Evolutionary conservation across 257 asterid species (phyloP).

Genomic region (Penstemon eatonii): DNA sequence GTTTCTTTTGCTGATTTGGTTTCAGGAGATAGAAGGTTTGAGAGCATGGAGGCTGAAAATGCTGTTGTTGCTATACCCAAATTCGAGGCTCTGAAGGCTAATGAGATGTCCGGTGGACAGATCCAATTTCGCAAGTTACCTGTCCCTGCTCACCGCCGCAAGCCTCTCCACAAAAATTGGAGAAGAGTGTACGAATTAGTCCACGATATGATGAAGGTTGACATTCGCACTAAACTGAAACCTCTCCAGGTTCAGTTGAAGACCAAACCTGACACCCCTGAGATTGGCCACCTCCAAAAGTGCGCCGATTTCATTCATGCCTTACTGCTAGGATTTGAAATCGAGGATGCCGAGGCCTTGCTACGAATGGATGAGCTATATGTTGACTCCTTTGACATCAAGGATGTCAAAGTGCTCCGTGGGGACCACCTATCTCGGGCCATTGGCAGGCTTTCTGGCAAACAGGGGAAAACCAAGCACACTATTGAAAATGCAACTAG

Average conservation of each 20-base stretch:
- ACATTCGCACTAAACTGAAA: conserved; percentile 52
- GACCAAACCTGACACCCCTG: conserved; percentile 54
- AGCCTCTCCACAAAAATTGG: conserved; percentile 44
- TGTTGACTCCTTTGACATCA: conserved; percentile 57
- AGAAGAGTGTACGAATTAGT: conserved; percentile 45
- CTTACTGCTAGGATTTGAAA: conserved; percentile 49
- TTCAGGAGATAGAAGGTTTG: too few relatives aligned
- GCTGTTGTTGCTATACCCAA: conserved; percentile 27
- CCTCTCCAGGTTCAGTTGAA: conserved; percentile 47
- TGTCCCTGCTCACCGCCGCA: conserved; percentile 49
- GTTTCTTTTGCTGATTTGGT: too few relatives aligned
- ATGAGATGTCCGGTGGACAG: conserved; percentile 44
- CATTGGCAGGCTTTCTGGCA: conserved; percentile 53
- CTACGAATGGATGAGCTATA: conserved; percentile 47
- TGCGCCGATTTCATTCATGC: conserved; percentile 57
- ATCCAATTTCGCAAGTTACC: conserved; percentile 45
- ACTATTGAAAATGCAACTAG: conserved; percentile 37
- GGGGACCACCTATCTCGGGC: conserved; percentile 60
- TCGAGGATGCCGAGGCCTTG: conserved; percentile 40
- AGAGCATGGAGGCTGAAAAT: neutral
- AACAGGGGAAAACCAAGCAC: conserved; percentile 52
- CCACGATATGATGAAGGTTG: conserved; percentile 49
- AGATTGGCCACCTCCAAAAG: conserved; percentile 51
- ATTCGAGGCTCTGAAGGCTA: conserved; percentile 42
- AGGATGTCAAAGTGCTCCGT: conserved; percentile 47